Percentiles rank a stretch among this genome's conserved stretches.
Conservation (phyloP, 2,329 filamentous ascomycete genomes). For the Macroventuria anomochaeta region DNA sequence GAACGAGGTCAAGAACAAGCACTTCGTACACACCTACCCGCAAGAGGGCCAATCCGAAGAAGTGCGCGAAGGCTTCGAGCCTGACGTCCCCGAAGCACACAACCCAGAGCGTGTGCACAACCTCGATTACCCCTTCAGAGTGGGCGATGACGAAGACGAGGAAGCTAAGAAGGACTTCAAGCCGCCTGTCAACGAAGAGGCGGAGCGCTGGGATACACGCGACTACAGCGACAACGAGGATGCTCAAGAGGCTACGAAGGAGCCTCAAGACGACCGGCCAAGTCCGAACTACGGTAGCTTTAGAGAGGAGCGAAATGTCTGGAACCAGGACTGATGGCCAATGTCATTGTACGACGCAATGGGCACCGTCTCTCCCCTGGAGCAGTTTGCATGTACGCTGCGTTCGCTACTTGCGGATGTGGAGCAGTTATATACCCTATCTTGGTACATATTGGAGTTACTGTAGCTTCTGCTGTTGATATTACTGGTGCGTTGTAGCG, state of each 20-base stretch:
- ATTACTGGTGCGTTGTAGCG: background rate
- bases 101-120: conserved; percentile 54
- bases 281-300: conserved; percentile 53
- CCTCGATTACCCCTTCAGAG: conserved; percentile 52
- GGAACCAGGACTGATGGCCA: conserved; percentile 36
- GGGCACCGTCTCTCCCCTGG: background rate
- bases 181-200: conserved; percentile 52
- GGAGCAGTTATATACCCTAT: conserved; percentile 16
- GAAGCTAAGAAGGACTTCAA: conserved; percentile 43
- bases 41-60: conserved; percentile 57
- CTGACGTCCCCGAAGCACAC: conserved; percentile 52
- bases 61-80: conserved; percentile 63
- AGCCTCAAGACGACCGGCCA: conserved; percentile 18
- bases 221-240: conserved; percentile 36
- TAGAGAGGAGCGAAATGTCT: conserved; percentile 51
- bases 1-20: conserved; percentile 63
- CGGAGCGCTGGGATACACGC: conserved; percentile 52
- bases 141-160: conserved; percentile 49
- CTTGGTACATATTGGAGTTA: conserved; percentile 15
- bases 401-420: background rate
- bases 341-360: background rate
- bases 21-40: conserved; percentile 61
- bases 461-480: background rate
- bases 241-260: conserved; percentile 22
- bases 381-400: conserved; percentile 5